Conservation (phyloP, 768 basidiomycete genomes). For the Candolleomyces efflorescens region DNA sequence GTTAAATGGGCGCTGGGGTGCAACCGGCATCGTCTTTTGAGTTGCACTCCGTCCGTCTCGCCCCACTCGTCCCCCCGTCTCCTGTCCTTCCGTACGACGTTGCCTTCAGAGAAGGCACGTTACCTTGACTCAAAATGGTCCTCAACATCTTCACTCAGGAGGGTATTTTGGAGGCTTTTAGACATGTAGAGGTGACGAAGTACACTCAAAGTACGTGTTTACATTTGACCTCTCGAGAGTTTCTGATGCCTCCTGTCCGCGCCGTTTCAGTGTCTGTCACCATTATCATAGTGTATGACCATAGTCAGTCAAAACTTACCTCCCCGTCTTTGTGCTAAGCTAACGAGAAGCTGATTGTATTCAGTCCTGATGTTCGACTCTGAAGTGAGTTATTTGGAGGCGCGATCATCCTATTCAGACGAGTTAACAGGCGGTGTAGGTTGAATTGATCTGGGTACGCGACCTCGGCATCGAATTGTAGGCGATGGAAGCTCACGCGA, state of each 20-base stretch:
- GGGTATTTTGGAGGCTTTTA: constrained; percentile 21
- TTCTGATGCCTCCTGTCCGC: not conserved
- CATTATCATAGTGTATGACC: constrained; percentile 50
- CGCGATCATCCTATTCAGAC: not conserved
- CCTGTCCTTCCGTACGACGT: too few relatives aligned
- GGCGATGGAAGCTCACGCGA: not conserved
- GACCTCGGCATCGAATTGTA: not conserved
- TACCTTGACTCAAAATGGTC: too few relatives aligned
- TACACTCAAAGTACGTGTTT: constrained; percentile 38
- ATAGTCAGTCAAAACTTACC: constrained; percentile 33
- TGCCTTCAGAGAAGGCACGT: too few relatives aligned
- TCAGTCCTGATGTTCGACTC: constrained; percentile 49
- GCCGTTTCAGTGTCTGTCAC: constrained; percentile 45
- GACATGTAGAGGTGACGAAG: constrained; percentile 36
- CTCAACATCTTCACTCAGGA: not conserved
- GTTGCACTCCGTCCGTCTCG: too few relatives aligned
- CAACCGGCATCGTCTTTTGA: too few relatives aligned
- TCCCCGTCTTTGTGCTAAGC: not conserved
- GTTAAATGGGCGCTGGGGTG: too few relatives aligned
- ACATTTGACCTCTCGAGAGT: not conserved
- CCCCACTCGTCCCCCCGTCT: too few relatives aligned
- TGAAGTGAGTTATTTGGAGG: constrained; percentile 34
- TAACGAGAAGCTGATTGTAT: too few relatives aligned
- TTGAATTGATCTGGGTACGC: constrained; percentile 52
- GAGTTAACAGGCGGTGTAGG: constrained; percentile 20